phyloP scores from a whole-genome alignment of 441 rosid species.

The Syzygium syzygioides region DNA sequence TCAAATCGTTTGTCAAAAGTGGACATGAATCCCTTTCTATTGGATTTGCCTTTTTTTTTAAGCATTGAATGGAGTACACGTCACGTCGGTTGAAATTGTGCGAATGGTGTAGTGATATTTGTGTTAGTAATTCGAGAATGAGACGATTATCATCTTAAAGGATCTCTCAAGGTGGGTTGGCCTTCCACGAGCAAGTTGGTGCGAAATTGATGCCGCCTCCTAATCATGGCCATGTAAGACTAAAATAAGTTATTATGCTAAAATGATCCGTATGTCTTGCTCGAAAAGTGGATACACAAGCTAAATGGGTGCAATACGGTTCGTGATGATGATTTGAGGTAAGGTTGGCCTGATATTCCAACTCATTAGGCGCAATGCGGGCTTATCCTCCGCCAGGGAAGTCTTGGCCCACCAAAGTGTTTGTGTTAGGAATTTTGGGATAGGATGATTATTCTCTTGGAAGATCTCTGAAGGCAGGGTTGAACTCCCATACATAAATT shows the following conservation, averaged over 20 bases:
- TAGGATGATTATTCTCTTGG: neutral
- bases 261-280: rapidly evolving
- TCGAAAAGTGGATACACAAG: neutral
- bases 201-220: neutral
- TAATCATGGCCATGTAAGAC: neutral
- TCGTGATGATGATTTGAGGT: neutral
- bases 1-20: no score
- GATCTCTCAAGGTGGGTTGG: neutral
- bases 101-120: no score
- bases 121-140: rapidly evolving
- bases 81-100: no score
- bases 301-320: neutral
- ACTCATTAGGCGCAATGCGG: neutral
- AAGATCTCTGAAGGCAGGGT: neutral
- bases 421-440: neutral
- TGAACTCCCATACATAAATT: neutral
- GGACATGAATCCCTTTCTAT: no score
- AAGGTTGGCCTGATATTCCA: neutral
- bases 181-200: neutral
- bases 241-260: no score
- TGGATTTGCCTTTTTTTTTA: no score
- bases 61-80: no score
- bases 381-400: neutral
- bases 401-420: neutral
- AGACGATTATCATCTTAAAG: no score